These are phyloP conservation scores for Salix koriyanagi DNA, from an alignment of 345 rosid species.

Conservation along the genomic window DNA sequence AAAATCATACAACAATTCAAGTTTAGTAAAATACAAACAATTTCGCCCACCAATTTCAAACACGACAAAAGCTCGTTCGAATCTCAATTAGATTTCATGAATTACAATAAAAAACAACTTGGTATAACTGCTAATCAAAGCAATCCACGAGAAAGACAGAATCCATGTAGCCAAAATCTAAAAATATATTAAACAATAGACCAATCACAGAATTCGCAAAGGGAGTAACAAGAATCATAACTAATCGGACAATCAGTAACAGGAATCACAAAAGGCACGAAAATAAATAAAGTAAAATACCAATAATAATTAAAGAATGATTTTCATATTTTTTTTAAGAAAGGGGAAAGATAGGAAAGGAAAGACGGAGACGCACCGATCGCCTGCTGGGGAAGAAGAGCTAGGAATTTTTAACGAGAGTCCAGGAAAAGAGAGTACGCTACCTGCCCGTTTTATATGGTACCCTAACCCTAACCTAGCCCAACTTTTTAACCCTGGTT, in stretches of 20 bases:
- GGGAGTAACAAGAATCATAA: background rate
- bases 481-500: background rate
- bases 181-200: background rate
- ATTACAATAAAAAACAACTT: too few species aligned
- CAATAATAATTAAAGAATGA: background rate
- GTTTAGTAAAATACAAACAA: too few species aligned
- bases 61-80: too few species aligned
- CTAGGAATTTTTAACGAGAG: background rate
- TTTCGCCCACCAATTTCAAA: too few species aligned
- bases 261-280: background rate
- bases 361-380: background rate
- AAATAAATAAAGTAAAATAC: background rate
- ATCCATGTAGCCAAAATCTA: too few species aligned
- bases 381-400: background rate
- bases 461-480: background rate
- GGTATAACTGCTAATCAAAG: background rate
- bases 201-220: background rate
- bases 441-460: background rate
- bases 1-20: background rate
- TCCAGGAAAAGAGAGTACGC: background rate
- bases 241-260: background rate
- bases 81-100: too few species aligned
- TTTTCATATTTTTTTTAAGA: background rate
- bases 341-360: background rate
- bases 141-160: background rate